A percentile compares a stretch with the other conserved stretches of the same genome.
These are phyloP conservation scores for Serendipita sp. DNA, from an alignment of 768 basidiomycete species.

Conservation along the genomic window DNA sequence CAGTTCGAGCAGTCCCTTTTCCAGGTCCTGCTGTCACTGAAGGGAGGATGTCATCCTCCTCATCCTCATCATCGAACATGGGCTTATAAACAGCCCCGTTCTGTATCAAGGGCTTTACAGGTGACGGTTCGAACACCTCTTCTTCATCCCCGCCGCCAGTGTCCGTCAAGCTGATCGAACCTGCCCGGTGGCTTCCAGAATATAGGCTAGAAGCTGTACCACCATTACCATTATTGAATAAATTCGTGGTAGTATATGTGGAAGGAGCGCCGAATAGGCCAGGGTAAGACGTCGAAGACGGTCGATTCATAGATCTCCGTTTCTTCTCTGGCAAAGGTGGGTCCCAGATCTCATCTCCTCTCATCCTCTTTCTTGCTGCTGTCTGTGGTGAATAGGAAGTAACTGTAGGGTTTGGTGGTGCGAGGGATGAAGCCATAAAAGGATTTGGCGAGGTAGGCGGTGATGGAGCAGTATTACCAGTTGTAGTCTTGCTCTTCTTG, in stretches of 20 bases:
- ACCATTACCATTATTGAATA: too few relatives aligned
- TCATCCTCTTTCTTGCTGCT: slow-evolving; percentile 2
- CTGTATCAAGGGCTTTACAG: background rate
- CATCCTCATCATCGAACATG: background rate
- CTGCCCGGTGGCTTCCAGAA: too few relatives aligned
- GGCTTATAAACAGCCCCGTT: slow-evolving; percentile 2
- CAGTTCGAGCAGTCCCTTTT: background rate
- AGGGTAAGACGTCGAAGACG: background rate
- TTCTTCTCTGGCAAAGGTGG: background rate
- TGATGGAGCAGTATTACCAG: background rate
- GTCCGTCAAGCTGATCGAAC: too few relatives aligned
- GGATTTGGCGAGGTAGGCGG: background rate
- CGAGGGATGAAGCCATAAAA: background rate
- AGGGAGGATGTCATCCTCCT: background rate
- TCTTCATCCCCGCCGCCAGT: background rate
- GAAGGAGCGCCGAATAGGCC: background rate
- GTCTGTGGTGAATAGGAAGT: background rate
- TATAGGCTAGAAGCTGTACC: too few relatives aligned
- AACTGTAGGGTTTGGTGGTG: background rate
- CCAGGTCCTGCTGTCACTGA: background rate
- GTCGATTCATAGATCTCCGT: background rate
- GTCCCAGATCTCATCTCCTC: slow-evolving; percentile 1
- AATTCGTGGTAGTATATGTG: too few relatives aligned
- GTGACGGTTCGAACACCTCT: background rate
- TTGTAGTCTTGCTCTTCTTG: background rate